Evolutionary conservation across 1,284 basidiomycete species (phyloP), one percentile per base, ranked within the genome.

Genomic region (Tilletia setariae): DNA sequence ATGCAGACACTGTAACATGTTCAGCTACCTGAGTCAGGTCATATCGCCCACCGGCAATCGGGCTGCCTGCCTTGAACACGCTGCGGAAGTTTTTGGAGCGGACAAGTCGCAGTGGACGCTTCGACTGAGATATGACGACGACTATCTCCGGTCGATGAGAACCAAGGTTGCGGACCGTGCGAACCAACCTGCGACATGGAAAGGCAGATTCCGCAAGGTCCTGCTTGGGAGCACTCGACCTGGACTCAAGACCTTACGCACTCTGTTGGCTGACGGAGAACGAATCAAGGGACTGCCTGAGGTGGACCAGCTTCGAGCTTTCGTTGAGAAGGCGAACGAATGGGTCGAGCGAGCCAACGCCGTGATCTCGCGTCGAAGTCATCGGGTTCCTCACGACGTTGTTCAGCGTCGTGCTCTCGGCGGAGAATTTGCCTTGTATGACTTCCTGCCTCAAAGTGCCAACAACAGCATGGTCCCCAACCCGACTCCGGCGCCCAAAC

Each of bases 11-110:
- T 98, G 96, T 90, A 95, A 96, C 82, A 87, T 87, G 13, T 96
- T 97, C 84, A 94, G 92, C 84, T 98, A 97, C 84, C 89, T 99
- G 28, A 93, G 94, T 2, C 94, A 97, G 81, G 86, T 97, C 79
- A 90, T 71, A 6, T 75, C 71, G 7, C 64, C 51, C 69, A 73
- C 23, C 89, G 89, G 42, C 73, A 87, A 78, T 69, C 80, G 89
- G 71, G 89, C 95, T 44, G 89, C 90, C 1, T 99, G 96, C 82
- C 88, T 92, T 65, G 90, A 94, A 67, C 95, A 98, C 83, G 87
- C 87, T 35, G 86, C 89, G 63, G 85, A 89, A 51, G 87, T 96
- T 11, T 94, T 92, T 85, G 87, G 88, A 67, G 90, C 89, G 76
- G 81, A 87, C 6, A 77, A 84, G 25, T 87, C 88, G 67, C 68